phyloP scores from a whole-genome alignment of 2,329 filamentous ascomycete species.

The Colletotrichum liriopes region DNA sequence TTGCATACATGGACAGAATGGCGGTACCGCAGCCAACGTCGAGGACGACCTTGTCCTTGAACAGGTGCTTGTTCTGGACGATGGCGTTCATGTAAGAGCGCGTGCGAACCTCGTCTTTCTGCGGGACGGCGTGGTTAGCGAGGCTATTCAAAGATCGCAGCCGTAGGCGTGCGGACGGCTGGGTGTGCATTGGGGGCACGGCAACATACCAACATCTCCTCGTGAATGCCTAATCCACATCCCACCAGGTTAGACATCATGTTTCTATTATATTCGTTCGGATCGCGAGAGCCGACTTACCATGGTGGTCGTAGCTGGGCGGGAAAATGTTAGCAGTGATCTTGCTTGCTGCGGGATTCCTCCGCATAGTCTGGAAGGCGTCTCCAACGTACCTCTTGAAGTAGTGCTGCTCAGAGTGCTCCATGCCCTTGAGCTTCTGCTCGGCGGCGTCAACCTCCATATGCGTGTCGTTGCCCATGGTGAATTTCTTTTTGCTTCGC shows the following conservation, averaged over 20 bases:
- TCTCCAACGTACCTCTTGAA: slow-evolving; percentile 85
- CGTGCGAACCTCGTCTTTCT: slow-evolving; percentile 99
- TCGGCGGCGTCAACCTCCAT: slow-evolving; percentile 75
- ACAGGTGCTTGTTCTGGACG: slow-evolving; percentile 95
- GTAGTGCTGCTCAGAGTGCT: slow-evolving; percentile 98
- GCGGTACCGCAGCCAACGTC: slow-evolving; percentile 98
- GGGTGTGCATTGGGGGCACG: background rate
- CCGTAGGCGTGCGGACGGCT: slow-evolving; percentile 3
- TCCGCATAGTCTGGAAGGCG: slow-evolving; percentile 26
- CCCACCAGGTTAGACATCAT: slow-evolving; percentile 28
- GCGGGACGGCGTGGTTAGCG: slow-evolving; percentile 42
- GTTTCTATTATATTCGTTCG: slow-evolving; percentile 34
- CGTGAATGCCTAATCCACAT: slow-evolving; percentile 82
- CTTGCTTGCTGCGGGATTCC: background rate
- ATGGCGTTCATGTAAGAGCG: slow-evolving; percentile 98
- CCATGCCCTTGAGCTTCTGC: slow-evolving; percentile 79
- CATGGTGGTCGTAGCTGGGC: slow-evolving; percentile 95
- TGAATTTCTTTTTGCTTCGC: slow-evolving; percentile 11
- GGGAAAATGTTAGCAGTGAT: slow-evolving; percentile 42
- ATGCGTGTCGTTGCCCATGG: slow-evolving; percentile 62
- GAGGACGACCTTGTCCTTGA: slow-evolving; percentile 87
- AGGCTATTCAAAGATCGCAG: slow-evolving; percentile 3
- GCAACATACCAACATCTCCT: slow-evolving; percentile 92
- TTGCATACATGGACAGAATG: slow-evolving; percentile 94
- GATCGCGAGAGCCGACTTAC: slow-evolving; percentile 63